phyloP scores from a whole-genome alignment of 805 yeast genomes.

The Yarrowia sp. region DNA sequence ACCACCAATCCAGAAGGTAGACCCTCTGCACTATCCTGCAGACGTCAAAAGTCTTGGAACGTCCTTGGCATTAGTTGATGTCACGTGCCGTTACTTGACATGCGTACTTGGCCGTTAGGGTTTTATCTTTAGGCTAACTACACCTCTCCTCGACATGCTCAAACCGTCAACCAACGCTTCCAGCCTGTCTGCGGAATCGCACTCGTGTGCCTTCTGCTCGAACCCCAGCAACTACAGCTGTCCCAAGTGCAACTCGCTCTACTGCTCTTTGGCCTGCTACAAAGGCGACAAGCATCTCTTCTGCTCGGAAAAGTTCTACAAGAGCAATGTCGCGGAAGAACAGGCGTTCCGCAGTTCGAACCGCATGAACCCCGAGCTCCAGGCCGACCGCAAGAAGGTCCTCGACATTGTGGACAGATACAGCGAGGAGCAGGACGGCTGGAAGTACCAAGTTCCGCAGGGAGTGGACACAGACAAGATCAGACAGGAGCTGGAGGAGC shows the following conservation, averaged over 20 bases:
- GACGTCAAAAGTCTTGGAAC: no score
- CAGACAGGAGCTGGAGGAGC: not conserved
- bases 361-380: not conserved
- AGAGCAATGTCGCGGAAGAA: constrained; percentile 27
- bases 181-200: not conserved
- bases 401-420: constrained; percentile 28
- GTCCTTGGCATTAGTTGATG: no score
- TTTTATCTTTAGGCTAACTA: no score
- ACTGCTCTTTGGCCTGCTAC: constrained; percentile 32
- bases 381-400: constrained; percentile 27
- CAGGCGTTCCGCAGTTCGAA: not conserved
- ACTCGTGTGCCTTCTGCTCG: constrained; percentile 4
- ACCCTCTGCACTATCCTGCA: no score
- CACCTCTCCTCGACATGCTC: no score
- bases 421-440: not conserved
- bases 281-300: constrained; percentile 28
- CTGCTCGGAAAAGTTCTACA: constrained; percentile 31
- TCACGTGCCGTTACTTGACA: no score
- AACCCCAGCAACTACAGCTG: constrained; percentile 30
- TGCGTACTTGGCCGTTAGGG: no score
- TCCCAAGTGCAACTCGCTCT: constrained; percentile 30
- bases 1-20: no score
- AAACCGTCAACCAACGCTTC: not conserved
- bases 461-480: not conserved
- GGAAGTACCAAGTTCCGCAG: constrained; percentile 30